Evolutionary conservation across 345 rosid species (phyloP).

Genomic region (Moricandia moricandioides): DNA sequence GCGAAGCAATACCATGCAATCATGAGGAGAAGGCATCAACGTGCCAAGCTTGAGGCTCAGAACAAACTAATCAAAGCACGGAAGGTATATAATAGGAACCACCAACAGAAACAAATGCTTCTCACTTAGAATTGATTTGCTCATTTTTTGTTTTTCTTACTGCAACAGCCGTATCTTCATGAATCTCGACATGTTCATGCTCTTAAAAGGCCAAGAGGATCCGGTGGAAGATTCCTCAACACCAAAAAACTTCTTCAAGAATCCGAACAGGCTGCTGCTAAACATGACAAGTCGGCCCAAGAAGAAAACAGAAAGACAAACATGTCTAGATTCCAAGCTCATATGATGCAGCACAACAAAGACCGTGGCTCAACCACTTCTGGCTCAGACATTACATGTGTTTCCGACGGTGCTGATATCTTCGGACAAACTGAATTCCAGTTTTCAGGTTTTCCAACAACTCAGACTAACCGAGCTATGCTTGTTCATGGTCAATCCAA

Average conservation of each 20-base stretch:
- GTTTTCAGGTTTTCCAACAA: constrained; percentile 50
- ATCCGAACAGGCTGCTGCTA: constrained; percentile 32
- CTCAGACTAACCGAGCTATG: constrained; percentile 34
- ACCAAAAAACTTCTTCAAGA: constrained; percentile 50
- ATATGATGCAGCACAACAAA: constrained; percentile 32
- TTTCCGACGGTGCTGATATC: constrained; percentile 44
- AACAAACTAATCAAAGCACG: constrained; percentile 62
- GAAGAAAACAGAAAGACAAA: constrained; percentile 5
- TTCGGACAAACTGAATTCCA: constrained; percentile 51
- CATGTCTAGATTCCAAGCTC: constrained; percentile 43
- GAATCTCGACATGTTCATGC: constrained; percentile 93
- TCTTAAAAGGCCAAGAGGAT: constrained; percentile 72
- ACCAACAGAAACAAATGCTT: background rate
- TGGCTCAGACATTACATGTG: constrained; percentile 51
- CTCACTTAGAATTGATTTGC: background rate
- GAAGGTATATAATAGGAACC: constrained; percentile 42
- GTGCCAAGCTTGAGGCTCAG: constrained; percentile 84
- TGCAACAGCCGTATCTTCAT: constrained; percentile 73
- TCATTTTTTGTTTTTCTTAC: constrained; percentile 19
- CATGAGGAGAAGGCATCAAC: constrained; percentile 72
- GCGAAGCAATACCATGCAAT: constrained; percentile 82
- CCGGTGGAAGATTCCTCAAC: constrained; percentile 82
- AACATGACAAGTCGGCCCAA: constrained; percentile 21
- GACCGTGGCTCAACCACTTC: constrained; percentile 48
- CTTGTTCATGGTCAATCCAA: constrained; percentile 38